These are phyloP conservation scores for Trichosanthes truncata DNA, from an alignment of 306 rosid species.

Conservation along the genomic window DNA sequence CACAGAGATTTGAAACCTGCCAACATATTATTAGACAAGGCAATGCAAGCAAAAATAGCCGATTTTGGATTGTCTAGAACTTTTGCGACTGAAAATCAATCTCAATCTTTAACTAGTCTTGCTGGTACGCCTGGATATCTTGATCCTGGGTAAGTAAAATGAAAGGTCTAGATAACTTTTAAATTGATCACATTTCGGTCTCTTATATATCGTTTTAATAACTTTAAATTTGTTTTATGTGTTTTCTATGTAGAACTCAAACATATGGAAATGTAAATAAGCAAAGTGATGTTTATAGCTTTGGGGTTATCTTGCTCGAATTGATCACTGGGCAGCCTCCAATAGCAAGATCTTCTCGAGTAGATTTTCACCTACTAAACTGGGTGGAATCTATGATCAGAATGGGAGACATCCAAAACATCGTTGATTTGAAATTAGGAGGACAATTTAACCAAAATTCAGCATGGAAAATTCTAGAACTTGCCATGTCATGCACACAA, in stretches of 20 bases:
- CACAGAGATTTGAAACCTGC: slow-evolving; percentile 36
- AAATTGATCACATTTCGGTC: too few species aligned
- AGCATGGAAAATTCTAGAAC: slow-evolving; percentile 25
- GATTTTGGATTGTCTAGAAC: slow-evolving; percentile 40
- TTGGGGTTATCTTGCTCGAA: slow-evolving; percentile 27
- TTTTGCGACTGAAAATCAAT: slow-evolving; percentile 13
- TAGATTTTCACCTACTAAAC: slow-evolving; percentile 9
- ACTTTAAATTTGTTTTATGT: too few species aligned
- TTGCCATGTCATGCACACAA: slow-evolving; percentile 17
- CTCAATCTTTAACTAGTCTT: slow-evolving; percentile 23
- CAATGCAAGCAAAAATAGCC: slow-evolving; percentile 28
- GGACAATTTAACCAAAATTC: slow-evolving; percentile 17
- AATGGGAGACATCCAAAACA: slow-evolving; percentile 14
- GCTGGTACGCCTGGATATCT: slow-evolving; percentile 37
- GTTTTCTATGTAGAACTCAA: too few species aligned
- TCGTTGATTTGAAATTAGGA: slow-evolving; percentile 20
- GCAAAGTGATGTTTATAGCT: slow-evolving; percentile 23
- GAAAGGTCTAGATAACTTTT: too few species aligned
- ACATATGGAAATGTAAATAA: slow-evolving; percentile 2
- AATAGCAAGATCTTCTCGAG: background rate
- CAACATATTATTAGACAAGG: slow-evolving; percentile 33
- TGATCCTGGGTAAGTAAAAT: slow-evolving; percentile 35
- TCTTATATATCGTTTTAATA: too few species aligned
- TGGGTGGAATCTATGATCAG: slow-evolving; percentile 18
- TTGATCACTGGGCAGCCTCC: slow-evolving; percentile 14